Conservation (phyloP, 805 yeast species). For the Jamesozyma rosinii region DNA sequence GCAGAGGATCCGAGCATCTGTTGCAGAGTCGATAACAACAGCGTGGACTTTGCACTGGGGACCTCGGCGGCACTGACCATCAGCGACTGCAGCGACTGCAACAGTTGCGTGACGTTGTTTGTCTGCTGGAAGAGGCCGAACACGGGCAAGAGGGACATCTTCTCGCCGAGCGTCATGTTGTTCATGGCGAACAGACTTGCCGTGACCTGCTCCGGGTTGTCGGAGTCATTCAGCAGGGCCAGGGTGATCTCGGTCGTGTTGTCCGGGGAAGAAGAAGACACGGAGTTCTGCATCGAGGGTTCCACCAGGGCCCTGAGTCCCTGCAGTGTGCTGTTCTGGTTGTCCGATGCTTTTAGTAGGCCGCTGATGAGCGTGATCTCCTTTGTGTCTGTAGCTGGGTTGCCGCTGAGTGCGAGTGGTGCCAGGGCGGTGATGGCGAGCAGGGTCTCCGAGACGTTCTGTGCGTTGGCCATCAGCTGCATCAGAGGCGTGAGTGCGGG, state of each 20-base stretch:
- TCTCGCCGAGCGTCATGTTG: slow-evolving; percentile 18
- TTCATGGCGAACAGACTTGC: slow-evolving; percentile 19
- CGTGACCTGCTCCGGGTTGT: slow-evolving; percentile 18
- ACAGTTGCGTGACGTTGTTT: slow-evolving; percentile 17
- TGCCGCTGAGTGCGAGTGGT: slow-evolving; percentile 21
- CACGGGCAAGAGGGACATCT: slow-evolving; percentile 20
- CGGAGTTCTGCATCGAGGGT: slow-evolving; percentile 4
- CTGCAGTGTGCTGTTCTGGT: slow-evolving; percentile 7
- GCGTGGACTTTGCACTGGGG: slow-evolving; percentile 10
- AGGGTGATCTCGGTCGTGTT: slow-evolving; percentile 15
- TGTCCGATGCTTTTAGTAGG: slow-evolving; percentile 7
- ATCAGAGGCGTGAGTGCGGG: slow-evolving; percentile 26
- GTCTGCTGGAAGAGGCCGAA: slow-evolving; percentile 17
- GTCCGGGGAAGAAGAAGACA: neutral
- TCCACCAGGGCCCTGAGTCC: slow-evolving; percentile 16
- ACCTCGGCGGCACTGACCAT: slow-evolving; percentile 11
- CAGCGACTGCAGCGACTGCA: slow-evolving; percentile 12
- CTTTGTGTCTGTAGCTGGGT: slow-evolving; percentile 11
- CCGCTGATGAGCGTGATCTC: slow-evolving; percentile 13
- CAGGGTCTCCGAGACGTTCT: slow-evolving; percentile 19
- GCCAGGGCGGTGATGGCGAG: slow-evolving; percentile 20
- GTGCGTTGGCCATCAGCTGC: slow-evolving; percentile 21
- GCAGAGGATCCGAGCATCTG: neutral
- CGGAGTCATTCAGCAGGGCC: slow-evolving; percentile 16
- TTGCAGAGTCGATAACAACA: slow-evolving; percentile 13